phyloP scores from a whole-genome alignment of 306 rosid genomes.

The Gynostemma pentaphyllum region DNA sequence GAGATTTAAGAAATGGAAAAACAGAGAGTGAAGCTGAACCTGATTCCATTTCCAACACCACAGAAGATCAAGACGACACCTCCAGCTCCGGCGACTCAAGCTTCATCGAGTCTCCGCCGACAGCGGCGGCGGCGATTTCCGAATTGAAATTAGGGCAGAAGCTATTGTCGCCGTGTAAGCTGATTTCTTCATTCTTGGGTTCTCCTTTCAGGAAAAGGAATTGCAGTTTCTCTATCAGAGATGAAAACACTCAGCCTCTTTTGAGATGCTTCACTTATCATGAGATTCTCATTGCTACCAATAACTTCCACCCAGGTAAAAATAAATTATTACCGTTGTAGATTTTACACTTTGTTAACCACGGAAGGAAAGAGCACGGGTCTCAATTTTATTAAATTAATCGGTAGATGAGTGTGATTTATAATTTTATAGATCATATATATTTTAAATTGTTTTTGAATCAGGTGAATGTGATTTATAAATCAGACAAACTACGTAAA shows the following conservation, averaged over 20 bases:
- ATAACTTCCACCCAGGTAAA: constrained; percentile 71
- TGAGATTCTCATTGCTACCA: constrained; percentile 57
- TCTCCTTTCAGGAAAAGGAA: constrained; percentile 57
- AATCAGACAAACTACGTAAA: no score
- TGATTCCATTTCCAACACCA: constrained; percentile 43
- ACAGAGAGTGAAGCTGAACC: constrained; percentile 32
- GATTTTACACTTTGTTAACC: no score
- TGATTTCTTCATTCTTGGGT: constrained; percentile 48
- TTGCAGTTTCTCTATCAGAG: constrained; percentile 15
- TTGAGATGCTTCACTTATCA: constrained; percentile 70
- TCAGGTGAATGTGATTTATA: no score
- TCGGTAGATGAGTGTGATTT: no score
- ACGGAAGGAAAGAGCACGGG: no score
- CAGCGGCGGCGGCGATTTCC: background rate
- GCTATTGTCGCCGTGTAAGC: constrained; percentile 36
- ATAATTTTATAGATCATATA: no score
- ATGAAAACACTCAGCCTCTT: constrained; percentile 38
- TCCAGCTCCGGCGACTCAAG: constrained; percentile 49
- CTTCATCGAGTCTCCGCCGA: constrained; percentile 36
- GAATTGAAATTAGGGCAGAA: constrained; percentile 23
- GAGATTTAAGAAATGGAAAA: background rate
- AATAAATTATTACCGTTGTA: no score
- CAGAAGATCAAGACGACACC: constrained; percentile 67
- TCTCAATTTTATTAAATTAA: no score
- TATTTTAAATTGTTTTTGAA: no score